phyloP scores from a whole-genome alignment of 2,329 filamentous ascomycete genomes.

The Cladosporium velox region DNA sequence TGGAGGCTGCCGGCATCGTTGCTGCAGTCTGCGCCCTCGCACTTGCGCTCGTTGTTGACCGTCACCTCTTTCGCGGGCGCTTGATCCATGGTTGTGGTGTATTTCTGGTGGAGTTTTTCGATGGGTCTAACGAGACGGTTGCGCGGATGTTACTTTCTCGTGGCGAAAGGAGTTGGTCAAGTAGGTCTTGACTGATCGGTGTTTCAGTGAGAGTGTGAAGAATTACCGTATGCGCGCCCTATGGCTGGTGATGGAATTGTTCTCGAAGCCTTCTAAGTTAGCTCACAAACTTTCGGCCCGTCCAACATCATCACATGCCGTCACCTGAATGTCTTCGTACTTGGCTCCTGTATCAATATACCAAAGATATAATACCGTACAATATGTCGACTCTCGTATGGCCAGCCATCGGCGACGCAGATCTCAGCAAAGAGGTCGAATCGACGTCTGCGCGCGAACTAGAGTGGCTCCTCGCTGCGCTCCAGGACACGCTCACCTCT shows the following conservation, averaged over 20 bases:
- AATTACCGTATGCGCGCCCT: background rate
- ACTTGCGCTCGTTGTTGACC: constrained; percentile 63
- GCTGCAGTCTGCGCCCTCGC: constrained; percentile 77
- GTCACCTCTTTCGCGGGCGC: constrained; percentile 38
- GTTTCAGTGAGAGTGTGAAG: background rate
- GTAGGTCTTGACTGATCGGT: background rate
- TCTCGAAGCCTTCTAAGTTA: background rate
- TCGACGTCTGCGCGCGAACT: constrained; percentile 59
- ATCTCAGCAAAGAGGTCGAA: constrained; percentile 56
- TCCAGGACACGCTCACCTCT: constrained; percentile 62
- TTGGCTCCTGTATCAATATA: background rate
- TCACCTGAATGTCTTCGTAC: background rate
- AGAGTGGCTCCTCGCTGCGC: constrained; percentile 62
- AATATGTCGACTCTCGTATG: constrained; percentile 64
- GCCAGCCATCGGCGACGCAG: constrained; percentile 56
- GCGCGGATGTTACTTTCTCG: background rate
- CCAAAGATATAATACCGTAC: background rate
- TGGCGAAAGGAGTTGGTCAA: background rate
- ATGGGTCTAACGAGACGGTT: background rate
- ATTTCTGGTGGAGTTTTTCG: background rate
- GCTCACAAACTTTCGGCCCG: background rate
- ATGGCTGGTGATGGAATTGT: background rate
- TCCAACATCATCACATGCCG: background rate
- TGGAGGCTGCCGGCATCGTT: constrained; percentile 85
- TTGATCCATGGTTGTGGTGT: constrained; percentile 31